These are phyloP conservation scores for Evernia prunastri DNA, from an alignment of 495 filamentous ascomycete genomes.

Conservation along the genomic window DNA sequence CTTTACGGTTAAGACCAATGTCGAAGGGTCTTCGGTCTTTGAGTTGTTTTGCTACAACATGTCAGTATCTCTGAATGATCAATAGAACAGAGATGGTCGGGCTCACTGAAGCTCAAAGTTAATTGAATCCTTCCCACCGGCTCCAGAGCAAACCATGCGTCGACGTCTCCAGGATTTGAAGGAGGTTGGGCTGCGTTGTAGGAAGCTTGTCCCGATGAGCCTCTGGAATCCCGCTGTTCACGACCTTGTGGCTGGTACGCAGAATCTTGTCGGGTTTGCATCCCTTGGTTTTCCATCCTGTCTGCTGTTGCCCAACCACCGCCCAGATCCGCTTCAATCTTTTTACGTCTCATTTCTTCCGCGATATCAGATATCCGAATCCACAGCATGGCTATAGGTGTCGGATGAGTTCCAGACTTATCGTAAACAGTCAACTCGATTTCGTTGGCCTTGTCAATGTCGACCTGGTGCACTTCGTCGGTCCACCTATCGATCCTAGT, in stretches of 20 bases:
- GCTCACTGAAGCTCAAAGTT: constrained; percentile 78
- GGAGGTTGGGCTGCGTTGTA: constrained; percentile 34
- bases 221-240: constrained; percentile 23
- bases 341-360: constrained; percentile 95
- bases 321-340: constrained; percentile 89
- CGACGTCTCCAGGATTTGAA: constrained; percentile 63
- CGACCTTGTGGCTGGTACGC: constrained; percentile 28
- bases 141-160: constrained; percentile 95
- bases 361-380: constrained; percentile 93
- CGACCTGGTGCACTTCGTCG: constrained; percentile 80
- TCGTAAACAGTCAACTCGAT: constrained; percentile 97
- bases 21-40: constrained; percentile 69
- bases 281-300: constrained; percentile 63
- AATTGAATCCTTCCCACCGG: constrained; percentile 85
- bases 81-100: not conserved
- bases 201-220: constrained; percentile 23
- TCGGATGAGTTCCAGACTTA: constrained; percentile 73
- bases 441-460: constrained; percentile 97
- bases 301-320: constrained; percentile 96
- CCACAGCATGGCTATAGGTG: constrained; percentile 94
- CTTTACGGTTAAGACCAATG: constrained; percentile 85
- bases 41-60: constrained; percentile 53
- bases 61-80: constrained; percentile 31
- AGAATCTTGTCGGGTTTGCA: constrained; percentile 35
- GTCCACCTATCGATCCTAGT: constrained; percentile 86